phyloP scores from a whole-genome alignment of 768 basidiomycete species.

The Mrakia frigida region DNA sequence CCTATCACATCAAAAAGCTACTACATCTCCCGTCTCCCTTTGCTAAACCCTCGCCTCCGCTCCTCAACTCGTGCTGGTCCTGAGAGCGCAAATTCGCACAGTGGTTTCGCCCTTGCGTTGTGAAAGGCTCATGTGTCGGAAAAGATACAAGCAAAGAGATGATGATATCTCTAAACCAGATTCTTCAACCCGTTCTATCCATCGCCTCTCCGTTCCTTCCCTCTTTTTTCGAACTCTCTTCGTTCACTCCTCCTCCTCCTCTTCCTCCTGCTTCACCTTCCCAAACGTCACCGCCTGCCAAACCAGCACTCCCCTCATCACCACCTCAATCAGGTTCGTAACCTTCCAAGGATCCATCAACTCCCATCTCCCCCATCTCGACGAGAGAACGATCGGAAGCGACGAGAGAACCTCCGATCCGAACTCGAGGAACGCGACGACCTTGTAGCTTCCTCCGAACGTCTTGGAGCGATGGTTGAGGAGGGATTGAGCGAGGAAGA shows the following conservation, averaged over 20 bases:
- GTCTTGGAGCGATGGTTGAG: conserved; percentile 4
- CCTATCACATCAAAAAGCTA: too few relatives aligned
- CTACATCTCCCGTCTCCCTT: too few relatives aligned
- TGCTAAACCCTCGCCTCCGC: too few relatives aligned
- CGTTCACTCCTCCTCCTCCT: not conserved
- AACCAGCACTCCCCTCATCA: not conserved
- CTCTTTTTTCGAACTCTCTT: too few relatives aligned
- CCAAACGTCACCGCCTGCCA: not conserved
- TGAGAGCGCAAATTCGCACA: too few relatives aligned
- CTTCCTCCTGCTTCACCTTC: conserved; percentile 4
- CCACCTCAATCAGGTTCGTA: not conserved
- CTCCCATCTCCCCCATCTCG: conserved; percentile 6
- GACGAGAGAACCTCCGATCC: not conserved
- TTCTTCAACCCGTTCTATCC: too few relatives aligned
- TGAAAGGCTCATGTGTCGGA: too few relatives aligned
- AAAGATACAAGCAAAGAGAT: too few relatives aligned
- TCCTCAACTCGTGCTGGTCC: too few relatives aligned
- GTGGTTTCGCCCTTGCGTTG: too few relatives aligned
- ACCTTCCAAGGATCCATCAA: conserved; percentile 6
- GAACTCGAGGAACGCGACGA: conserved; percentile 6
- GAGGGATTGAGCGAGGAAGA: conserved; percentile 6
- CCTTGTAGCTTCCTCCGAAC: conserved; percentile 2
- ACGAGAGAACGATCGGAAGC: conserved; percentile 1
- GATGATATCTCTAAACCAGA: too few relatives aligned
- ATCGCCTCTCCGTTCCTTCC: too few relatives aligned